phyloP scores from a whole-genome alignment of 129 eudicot species.

The Oenanthe sinensis region DNA sequence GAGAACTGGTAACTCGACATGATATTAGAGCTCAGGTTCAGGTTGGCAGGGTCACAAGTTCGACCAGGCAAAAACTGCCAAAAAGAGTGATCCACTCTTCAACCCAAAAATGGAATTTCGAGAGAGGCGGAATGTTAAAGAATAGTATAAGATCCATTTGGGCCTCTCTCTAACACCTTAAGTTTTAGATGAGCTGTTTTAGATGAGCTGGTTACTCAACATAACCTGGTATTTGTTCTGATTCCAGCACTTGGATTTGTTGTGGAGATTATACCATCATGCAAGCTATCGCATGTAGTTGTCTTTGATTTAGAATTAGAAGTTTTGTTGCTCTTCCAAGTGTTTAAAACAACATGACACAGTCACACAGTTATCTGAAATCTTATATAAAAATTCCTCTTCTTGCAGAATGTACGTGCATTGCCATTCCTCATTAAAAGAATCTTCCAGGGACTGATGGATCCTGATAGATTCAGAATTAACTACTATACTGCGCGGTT shows the following conservation, averaged over 20 bases:
- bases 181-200: no score
- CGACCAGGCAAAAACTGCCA: no score
- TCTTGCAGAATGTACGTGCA: conserved; percentile 19
- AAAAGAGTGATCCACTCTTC: no score
- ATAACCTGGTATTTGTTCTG: background rate
- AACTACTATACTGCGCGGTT: conserved; percentile 26
- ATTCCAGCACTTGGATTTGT: background rate
- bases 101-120: no score
- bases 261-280: background rate
- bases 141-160: no score
- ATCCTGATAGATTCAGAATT: conserved; percentile 29
- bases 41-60: no score
- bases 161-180: no score
- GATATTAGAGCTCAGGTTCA: no score
- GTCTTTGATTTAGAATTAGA: background rate
- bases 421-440: conserved; percentile 20
- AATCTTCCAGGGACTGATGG: conserved; percentile 19
- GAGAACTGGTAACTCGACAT: no score
- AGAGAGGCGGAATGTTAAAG: no score
- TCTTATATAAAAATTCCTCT: background rate
- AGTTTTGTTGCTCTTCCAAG: background rate
- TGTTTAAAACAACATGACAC: background rate
- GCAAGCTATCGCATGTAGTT: background rate
- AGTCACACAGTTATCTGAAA: background rate
- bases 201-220: no score